These are phyloP conservation scores for Artemisia argyi DNA, from an alignment of 129 eudicot genomes.

Conservation along the genomic window DNA sequence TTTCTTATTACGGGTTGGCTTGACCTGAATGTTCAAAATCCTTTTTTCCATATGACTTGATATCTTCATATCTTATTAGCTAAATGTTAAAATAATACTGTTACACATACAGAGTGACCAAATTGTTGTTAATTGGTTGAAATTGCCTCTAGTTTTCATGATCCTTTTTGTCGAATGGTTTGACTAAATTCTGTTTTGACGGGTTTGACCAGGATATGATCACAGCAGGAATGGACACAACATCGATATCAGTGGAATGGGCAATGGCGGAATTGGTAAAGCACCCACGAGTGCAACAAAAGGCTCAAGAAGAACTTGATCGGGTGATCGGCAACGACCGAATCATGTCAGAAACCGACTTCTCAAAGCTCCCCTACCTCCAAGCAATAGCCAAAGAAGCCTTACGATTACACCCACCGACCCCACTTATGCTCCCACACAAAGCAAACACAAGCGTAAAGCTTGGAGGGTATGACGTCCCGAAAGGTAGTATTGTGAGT, in stretches of 20 bases:
- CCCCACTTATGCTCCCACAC: conserved; percentile 95
- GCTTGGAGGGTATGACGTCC: conserved; percentile 85
- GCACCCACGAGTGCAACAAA: conserved; percentile 80
- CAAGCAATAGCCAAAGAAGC: conserved; percentile 82
- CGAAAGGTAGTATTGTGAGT: conserved; percentile 70
- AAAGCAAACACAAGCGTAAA: conserved; percentile 69
- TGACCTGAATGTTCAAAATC: too few relatives aligned
- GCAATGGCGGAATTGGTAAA: conserved; percentile 76
- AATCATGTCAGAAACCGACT: conserved; percentile 77
- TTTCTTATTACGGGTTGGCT: too few relatives aligned
- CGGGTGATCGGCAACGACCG: conserved; percentile 70
- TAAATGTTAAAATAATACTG: too few relatives aligned
- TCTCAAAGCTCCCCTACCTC: conserved; percentile 84
- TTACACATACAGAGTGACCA: neutral
- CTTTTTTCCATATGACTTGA: too few relatives aligned
- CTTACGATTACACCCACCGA: conserved; percentile 78
- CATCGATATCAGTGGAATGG: conserved; percentile 81
- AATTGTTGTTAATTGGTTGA: neutral
- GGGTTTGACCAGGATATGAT: conserved; percentile 75
- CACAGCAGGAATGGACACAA: conserved; percentile 93
- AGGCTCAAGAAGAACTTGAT: conserved; percentile 94
- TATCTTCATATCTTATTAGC: too few relatives aligned
- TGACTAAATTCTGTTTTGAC: conserved; percentile 6
- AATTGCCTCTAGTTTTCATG: neutral
- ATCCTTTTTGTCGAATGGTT: neutral